phyloP scores from a whole-genome alignment of 495 filamentous ascomycete genomes.

The Penicillium malachiteum region DNA sequence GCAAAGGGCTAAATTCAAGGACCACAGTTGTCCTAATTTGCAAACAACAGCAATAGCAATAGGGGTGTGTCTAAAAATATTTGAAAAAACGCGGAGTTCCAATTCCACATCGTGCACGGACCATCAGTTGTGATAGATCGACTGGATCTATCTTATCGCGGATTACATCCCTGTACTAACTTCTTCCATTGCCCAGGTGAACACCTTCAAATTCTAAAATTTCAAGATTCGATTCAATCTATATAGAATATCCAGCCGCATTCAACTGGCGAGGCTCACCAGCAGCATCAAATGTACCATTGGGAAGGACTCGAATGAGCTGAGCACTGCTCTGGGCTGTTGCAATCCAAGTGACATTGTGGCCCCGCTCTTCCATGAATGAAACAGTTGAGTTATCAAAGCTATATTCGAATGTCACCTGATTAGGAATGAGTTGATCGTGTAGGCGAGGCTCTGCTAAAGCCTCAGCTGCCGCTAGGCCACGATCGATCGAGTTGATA shows the following conservation, averaged over 20 bases:
- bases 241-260: constrained; percentile 70
- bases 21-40: too few species aligned
- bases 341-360: constrained; percentile 73
- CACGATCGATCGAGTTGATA: constrained; percentile 68
- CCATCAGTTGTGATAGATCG: neutral
- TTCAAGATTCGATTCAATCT: too few species aligned
- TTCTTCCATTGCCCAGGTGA: neutral
- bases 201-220: too few species aligned
- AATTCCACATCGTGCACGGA: neutral
- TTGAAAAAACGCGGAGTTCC: neutral
- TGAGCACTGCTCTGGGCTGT: constrained; percentile 69
- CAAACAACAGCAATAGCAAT: too few species aligned
- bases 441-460: constrained; percentile 70
- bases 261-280: constrained; percentile 75
- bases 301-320: constrained; percentile 59
- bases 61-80: too few species aligned
- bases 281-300: constrained; percentile 76
- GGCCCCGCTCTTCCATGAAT: constrained; percentile 60
- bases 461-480: constrained; percentile 56
- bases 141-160: neutral
- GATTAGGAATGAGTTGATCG: constrained; percentile 77
- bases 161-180: neutral
- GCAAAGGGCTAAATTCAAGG: too few species aligned
- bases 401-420: constrained; percentile 65
- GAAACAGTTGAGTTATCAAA: constrained; percentile 66